A percentile compares a stretch with the other conserved stretches of the same genome.
Evolutionary conservation across 1,284 basidiomycete species (phyloP).

Genomic region (Schizopora paradoxa): DNA sequence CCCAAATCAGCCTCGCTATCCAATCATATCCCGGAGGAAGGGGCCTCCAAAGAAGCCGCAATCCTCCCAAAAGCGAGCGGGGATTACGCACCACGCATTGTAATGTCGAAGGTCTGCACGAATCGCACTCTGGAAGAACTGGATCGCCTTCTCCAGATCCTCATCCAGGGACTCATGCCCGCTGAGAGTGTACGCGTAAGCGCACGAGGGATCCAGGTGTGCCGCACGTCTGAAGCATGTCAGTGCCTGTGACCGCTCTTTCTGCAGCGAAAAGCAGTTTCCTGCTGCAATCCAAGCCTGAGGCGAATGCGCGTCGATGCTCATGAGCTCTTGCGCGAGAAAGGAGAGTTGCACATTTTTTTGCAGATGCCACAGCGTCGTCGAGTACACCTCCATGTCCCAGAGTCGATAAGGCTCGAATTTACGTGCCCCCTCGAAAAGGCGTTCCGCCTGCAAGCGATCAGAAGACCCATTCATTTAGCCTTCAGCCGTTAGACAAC

Average conservation of each 20-base stretch:
- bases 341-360: constrained; percentile 78
- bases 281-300: constrained; percentile 94
- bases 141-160: constrained; percentile 84
- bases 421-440: constrained; percentile 75
- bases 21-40: constrained; percentile 6
- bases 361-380: constrained; percentile 88
- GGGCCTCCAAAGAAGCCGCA: not conserved
- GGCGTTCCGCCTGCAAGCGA: constrained; percentile 69
- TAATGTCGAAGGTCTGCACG: constrained; percentile 86
- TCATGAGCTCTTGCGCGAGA: constrained; percentile 84
- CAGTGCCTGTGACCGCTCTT: constrained; percentile 85
- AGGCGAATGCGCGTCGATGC: constrained; percentile 73
- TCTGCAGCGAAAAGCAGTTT: constrained; percentile 88
- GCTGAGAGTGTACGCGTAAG: constrained; percentile 90
- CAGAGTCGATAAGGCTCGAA: constrained; percentile 80
- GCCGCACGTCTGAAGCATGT: constrained; percentile 88
- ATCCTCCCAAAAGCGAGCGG: constrained; percentile 4
- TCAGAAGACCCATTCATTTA: too few relatives aligned
- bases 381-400: constrained; percentile 94
- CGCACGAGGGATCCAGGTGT: constrained; percentile 77
- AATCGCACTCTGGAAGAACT: constrained; percentile 86
- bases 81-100: constrained; percentile 78
- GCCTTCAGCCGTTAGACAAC: too few relatives aligned
- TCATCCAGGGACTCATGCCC: constrained; percentile 95
- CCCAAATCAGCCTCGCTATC: constrained; percentile 6